Conservation (phyloP, 2,329 filamentous ascomycete genomes). For the Clonostachys sp. region DNA sequence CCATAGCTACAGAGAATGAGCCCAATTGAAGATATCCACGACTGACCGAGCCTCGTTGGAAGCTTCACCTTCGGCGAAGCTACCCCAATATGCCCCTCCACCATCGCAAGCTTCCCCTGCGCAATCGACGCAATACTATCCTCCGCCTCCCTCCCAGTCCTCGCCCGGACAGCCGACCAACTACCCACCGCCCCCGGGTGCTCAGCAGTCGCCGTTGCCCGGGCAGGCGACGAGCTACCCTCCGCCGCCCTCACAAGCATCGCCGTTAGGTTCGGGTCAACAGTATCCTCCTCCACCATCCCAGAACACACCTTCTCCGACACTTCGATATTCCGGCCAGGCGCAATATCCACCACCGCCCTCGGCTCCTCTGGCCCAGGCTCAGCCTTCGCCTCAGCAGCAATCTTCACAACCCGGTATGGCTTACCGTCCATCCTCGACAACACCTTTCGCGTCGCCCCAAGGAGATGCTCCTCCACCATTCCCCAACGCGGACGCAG, state of each 20-base stretch:
- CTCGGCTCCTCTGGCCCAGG: conserved; percentile 7
- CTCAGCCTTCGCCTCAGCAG: conserved; percentile 16
- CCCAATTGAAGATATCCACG: neutral
- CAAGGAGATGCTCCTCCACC: conserved; percentile 16
- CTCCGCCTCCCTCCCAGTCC: conserved; percentile 28
- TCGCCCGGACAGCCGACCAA: conserved; percentile 5
- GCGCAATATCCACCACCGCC: conserved; percentile 3
- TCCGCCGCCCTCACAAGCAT: conserved; percentile 2
- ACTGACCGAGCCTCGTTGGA: neutral
- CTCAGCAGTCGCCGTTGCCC: conserved; percentile 22
- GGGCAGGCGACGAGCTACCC: conserved; percentile 3
- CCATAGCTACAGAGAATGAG: neutral
- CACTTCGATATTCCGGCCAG: conserved; percentile 10
- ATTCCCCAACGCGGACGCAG: conserved; percentile 6
- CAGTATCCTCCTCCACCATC: conserved; percentile 10
- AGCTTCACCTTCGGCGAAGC: conserved; percentile 4
- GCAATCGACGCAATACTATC: conserved; percentile 38
- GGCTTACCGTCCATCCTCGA: conserved; percentile 14
- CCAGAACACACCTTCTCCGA: conserved; percentile 10
- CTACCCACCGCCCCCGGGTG: conserved; percentile 19
- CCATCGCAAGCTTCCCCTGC: conserved; percentile 43
- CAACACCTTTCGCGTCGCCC: conserved; percentile 12
- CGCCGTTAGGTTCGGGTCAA: conserved; percentile 1
- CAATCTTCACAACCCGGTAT: conserved; percentile 8
- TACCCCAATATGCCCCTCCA: conserved; percentile 39